Evolutionary conservation across 352 stramenopile genomes (phyloP).

Genomic region (Peronospora destructor): DNA sequence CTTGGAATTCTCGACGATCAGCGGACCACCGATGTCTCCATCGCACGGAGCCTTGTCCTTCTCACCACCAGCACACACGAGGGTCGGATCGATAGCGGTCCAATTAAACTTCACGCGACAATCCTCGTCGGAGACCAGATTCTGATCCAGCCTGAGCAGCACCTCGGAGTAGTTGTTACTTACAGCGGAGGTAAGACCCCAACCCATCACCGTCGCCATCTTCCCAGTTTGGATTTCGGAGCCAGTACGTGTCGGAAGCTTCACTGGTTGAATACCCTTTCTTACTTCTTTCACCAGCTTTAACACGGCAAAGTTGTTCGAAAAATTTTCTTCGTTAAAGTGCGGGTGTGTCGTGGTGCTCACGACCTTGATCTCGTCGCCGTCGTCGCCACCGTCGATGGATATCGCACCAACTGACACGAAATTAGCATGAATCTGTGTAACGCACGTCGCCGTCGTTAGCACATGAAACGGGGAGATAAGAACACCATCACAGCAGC

Average conservation of each 20-base stretch:
- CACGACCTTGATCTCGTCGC: slow-evolving; percentile 27
- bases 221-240: slow-evolving; percentile 15
- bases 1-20: slow-evolving; percentile 21
- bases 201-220: slow-evolving; percentile 18
- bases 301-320: slow-evolving; percentile 35
- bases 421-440: slow-evolving; percentile 4
- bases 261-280: slow-evolving; percentile 13
- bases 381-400: not conserved
- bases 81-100: slow-evolving; percentile 17
- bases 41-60: slow-evolving; percentile 25
- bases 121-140: slow-evolving; percentile 10
- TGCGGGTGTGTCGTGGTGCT: slow-evolving; percentile 29
- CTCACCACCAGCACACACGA: slow-evolving; percentile 25
- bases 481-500: slow-evolving; percentile 21
- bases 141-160: slow-evolving; percentile 8
- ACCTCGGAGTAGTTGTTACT: slow-evolving; percentile 14
- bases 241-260: slow-evolving; percentile 16
- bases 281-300: slow-evolving; percentile 21
- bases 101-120: no score
- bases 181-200: slow-evolving; percentile 18
- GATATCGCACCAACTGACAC: slow-evolving; percentile 18
- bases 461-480: slow-evolving; percentile 23
- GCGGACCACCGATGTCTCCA: slow-evolving; percentile 28
- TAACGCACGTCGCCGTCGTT: slow-evolving; percentile 19
- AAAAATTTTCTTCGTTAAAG: slow-evolving; percentile 23